These are phyloP conservation scores for Arabis alpina DNA, from an alignment of 345 rosid genomes.

Conservation along the genomic window DNA sequence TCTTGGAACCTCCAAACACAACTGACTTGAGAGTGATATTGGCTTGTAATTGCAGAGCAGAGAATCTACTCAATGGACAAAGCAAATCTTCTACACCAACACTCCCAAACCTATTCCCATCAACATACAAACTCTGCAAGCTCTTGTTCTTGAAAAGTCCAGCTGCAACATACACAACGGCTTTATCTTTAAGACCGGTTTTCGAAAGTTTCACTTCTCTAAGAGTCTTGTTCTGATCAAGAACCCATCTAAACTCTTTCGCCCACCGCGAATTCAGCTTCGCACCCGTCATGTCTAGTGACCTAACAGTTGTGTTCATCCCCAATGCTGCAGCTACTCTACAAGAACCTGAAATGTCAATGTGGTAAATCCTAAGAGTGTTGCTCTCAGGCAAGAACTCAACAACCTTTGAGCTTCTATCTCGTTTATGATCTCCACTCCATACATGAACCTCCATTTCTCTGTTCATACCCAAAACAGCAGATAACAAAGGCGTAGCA, in stretches of 20 bases:
- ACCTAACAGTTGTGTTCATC: constrained; percentile 73
- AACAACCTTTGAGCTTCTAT: constrained; percentile 70
- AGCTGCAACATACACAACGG: constrained; percentile 84
- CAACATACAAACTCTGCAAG: constrained; percentile 68
- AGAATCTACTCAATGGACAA: constrained; percentile 92
- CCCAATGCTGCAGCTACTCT: constrained; percentile 84
- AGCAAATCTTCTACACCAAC: constrained; percentile 77
- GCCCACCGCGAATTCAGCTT: constrained; percentile 80
- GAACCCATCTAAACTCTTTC: constrained; percentile 81
- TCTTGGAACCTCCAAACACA: constrained; percentile 69
- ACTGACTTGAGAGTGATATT: constrained; percentile 72
- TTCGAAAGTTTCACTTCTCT: constrained; percentile 73
- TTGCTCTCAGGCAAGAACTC: constrained; percentile 77
- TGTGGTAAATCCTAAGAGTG: constrained; percentile 68
- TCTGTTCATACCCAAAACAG: constrained; percentile 84
- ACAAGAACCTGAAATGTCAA: constrained; percentile 70
- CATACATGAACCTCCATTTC: constrained; percentile 85
- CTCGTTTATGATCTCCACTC: constrained; percentile 63
- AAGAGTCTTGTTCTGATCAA: constrained; percentile 79
- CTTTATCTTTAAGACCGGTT: constrained; percentile 86
- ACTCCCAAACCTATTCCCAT: constrained; percentile 82
- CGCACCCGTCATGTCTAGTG: constrained; percentile 81
- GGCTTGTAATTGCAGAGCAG: constrained; percentile 85
- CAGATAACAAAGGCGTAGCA: constrained; percentile 84
- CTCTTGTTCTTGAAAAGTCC: constrained; percentile 84